Conservation (phyloP, 768 basidiomycete genomes). For the Leccinellum albellum region DNA sequence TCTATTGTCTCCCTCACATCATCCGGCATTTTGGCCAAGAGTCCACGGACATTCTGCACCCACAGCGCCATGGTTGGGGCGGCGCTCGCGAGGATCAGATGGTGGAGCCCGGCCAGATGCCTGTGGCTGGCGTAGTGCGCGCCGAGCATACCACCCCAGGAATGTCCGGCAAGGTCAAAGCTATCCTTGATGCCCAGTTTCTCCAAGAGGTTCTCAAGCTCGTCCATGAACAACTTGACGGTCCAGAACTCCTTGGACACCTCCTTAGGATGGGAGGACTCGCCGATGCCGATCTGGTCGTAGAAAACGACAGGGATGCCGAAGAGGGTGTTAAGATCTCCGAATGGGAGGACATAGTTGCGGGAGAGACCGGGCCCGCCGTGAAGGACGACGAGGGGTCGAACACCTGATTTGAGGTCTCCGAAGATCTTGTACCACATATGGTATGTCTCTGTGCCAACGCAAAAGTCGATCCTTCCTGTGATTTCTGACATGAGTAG, state of each 20-base stretch:
- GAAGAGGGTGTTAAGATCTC: conserved; percentile 29
- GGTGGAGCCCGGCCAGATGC: conserved; percentile 38
- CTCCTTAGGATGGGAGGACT: conserved; percentile 39
- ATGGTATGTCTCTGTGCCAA: no score
- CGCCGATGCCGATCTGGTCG: conserved; percentile 47
- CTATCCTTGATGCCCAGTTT: conserved; percentile 37
- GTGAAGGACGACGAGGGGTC: conserved; percentile 42
- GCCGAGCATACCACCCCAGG: conserved; percentile 56
- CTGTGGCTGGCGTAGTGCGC: conserved; percentile 36
- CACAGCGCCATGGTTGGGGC: conserved; percentile 32
- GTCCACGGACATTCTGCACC: conserved; percentile 20
- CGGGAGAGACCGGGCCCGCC: conserved; percentile 43
- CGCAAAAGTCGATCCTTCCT: no score
- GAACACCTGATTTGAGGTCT: conserved; percentile 23
- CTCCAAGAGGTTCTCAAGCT: conserved; percentile 36
- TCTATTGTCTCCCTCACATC: conserved; percentile 27
- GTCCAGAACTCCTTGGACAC: conserved; percentile 38
- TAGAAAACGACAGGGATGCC: conserved; percentile 45
- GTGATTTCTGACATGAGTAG: no score
- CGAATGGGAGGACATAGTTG: conserved; percentile 38
- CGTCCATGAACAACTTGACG: conserved; percentile 12
- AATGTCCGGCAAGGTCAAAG: conserved; percentile 52
- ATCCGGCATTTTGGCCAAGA: conserved; percentile 26
- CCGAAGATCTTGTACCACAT: no score
- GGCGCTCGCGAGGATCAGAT: conserved; percentile 32